These are phyloP conservation scores for Apophysomyces sp. DNA, from an alignment of 371 early-diverging fungal species.

Conservation along the genomic window DNA sequence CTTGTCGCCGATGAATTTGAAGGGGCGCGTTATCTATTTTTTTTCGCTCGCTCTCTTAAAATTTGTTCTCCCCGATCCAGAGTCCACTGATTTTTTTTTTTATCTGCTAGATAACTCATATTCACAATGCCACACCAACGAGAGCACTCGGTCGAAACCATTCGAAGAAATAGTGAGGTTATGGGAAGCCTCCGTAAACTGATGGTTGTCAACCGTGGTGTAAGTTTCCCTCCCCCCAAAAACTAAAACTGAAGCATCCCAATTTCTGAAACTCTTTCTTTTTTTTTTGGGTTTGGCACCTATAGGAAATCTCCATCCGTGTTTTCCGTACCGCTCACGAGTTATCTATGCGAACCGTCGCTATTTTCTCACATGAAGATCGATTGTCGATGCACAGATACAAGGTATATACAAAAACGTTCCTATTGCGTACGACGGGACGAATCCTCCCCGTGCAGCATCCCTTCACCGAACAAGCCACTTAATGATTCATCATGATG, in stretches of 20 bases:
- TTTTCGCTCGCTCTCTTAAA: not conserved
- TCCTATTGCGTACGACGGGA: too few relatives aligned
- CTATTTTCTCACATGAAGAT: constrained; percentile 90
- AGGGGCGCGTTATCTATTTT: not conserved
- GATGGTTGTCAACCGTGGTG: constrained; percentile 69
- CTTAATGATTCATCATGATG: not conserved
- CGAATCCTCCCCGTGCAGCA: too few relatives aligned
- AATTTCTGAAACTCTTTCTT: not conserved
- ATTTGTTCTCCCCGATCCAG: not conserved
- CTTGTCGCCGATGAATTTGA: not conserved
- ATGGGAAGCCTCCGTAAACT: constrained; percentile 55
- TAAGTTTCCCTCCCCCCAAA: too few relatives aligned
- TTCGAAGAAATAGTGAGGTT: constrained; percentile 56
- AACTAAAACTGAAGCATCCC: not conserved
- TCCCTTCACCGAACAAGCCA: too few relatives aligned
- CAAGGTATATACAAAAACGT: constrained; percentile 60
- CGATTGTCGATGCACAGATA: constrained; percentile 91
- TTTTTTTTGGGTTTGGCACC: not conserved
- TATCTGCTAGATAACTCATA: not conserved
- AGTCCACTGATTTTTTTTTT: not conserved
- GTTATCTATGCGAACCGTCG: constrained; percentile 86
- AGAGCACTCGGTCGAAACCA: constrained; percentile 65
- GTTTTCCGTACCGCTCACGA: constrained; percentile 91
- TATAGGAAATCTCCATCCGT: constrained; percentile 89
- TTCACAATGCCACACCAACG: constrained; percentile 30